Evolutionary conservation across 257 asterid genomes (phyloP), one percentile per base, ranked within the genome.

Genomic region (Rehmannia glutinosa): DNA sequence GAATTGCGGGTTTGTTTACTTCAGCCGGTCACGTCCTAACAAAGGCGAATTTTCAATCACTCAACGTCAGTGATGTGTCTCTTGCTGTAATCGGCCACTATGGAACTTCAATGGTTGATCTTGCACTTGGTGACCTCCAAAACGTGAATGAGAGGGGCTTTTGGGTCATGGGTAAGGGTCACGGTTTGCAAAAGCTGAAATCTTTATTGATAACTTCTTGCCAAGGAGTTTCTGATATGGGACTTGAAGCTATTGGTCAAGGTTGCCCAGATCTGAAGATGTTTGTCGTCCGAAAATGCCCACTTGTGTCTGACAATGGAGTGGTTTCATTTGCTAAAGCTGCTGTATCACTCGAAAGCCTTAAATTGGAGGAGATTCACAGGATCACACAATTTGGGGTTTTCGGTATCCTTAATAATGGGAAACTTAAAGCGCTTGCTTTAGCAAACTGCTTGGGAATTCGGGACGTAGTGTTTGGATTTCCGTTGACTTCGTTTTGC

Each of bases 161-260:
- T 69, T 94, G 99, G 99, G 97, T 91, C 52, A 88, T 94, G 98
- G 99, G 96, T 1, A 84, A 78, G 68, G 87, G 95, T 71, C 89
- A 73, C 80, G 95, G 96, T 38, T 59, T 94, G 77, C 81, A 69
- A 54, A 84, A 91, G 77, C 83, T 94, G 83, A 87, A 82, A 80
- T 80, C 91, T 12, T 69, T 94, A 17, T 53, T 79, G 0, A 49
- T 91, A 21, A 57, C 85, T 39, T 86, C 97, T 63, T 91, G 98
- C 82, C 79, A 47, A 36, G 97, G 97, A 43, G 77, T 87, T 51
- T 78, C 97, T 21, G 98, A 91, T 72, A 1, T 71, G 30, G 96
- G 85, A 13, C 81, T 90, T 69, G 96, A 80, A 56, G 84, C 91
- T 70, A 49, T 91, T 11, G 90, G 73, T 39, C 75, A 80, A 47